These are phyloP conservation scores for Hibiscus mutabilis DNA, from an alignment of 345 rosid genomes.

Conservation along the genomic window DNA sequence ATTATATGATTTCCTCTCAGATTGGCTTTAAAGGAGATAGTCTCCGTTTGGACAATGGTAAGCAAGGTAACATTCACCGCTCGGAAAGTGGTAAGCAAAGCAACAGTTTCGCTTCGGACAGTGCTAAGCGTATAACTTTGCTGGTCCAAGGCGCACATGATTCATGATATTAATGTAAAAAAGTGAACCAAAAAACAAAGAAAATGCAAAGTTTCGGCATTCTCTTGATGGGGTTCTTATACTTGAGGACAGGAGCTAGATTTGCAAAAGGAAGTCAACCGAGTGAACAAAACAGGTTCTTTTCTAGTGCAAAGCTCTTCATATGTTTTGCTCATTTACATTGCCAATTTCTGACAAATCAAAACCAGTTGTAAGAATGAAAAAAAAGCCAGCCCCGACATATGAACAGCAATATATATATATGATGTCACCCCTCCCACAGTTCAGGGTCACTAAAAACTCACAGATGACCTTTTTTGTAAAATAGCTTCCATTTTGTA, in stretches of 20 bases:
- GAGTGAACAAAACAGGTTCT: conserved; percentile 15
- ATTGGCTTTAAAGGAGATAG: conserved; percentile 82
- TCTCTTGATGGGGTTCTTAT: conserved; percentile 61
- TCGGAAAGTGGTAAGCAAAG: no score
- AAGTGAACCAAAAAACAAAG: background rate
- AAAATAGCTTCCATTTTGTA: conserved; percentile 26
- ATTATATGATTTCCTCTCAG: conserved; percentile 45
- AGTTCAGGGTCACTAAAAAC: no score
- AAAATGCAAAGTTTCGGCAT: conserved; percentile 15
- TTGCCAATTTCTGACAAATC: conserved; percentile 15
- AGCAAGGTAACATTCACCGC: no score
- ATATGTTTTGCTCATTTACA: conserved; percentile 15
- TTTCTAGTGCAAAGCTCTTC: conserved; percentile 22
- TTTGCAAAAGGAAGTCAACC: conserved; percentile 43
- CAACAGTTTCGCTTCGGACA: no score
- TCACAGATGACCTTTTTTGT: conserved; percentile 27
- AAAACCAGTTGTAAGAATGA: background rate
- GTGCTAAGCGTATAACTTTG: conserved; percentile 76
- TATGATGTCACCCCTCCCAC: conserved; percentile 13
- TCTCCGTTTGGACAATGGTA: no score
- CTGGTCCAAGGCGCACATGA: conserved; percentile 81
- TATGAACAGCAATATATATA: conserved; percentile 9
- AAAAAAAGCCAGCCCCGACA: conserved; percentile 2
- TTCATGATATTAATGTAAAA: conserved; percentile 47
- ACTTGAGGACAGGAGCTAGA: conserved; percentile 65